phyloP scores from a whole-genome alignment of 768 basidiomycete genomes.

The Amanita subjunquillea region DNA sequence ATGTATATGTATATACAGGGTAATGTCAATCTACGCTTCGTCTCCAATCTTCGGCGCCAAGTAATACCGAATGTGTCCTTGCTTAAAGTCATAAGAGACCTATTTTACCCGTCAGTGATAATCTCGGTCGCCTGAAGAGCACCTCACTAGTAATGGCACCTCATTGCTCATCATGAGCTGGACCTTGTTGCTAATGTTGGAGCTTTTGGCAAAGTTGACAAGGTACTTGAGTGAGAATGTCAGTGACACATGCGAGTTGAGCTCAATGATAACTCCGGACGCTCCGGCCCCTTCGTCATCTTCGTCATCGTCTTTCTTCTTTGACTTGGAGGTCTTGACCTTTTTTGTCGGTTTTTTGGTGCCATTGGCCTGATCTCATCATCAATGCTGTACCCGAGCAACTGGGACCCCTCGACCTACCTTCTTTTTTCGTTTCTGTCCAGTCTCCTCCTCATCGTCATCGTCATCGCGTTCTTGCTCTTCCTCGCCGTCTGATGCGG shows the following conservation, averaged over 20 bases:
- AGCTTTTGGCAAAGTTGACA: slow-evolving; percentile 90
- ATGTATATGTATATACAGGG: not conserved
- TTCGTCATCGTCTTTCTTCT: slow-evolving; percentile 36
- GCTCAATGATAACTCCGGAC: slow-evolving; percentile 59
- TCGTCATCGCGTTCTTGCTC: slow-evolving; percentile 32
- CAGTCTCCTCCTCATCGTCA: slow-evolving; percentile 39
- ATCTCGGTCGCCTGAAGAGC: not conserved
- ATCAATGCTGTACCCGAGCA: not conserved
- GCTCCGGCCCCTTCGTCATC: slow-evolving; percentile 14
- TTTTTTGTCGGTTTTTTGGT: slow-evolving; percentile 34
- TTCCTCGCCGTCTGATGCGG: slow-evolving; percentile 39
- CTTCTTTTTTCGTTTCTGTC: slow-evolving; percentile 72
- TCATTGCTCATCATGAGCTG: slow-evolving; percentile 88
- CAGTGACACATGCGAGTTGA: slow-evolving; percentile 84
- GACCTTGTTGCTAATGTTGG: slow-evolving; percentile 60
- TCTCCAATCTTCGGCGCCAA: slow-evolving; percentile 94
- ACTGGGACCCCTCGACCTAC: slow-evolving; percentile 15
- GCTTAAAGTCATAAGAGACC: slow-evolving; percentile 86
- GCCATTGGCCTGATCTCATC: slow-evolving; percentile 20
- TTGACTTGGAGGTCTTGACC: slow-evolving; percentile 42
- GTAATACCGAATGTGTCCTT: slow-evolving; percentile 89
- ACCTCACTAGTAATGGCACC: slow-evolving; percentile 71
- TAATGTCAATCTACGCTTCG: slow-evolving; percentile 24
- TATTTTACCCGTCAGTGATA: slow-evolving; percentile 20
- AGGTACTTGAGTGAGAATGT: slow-evolving; percentile 98